Base-by-base conservation (phyloP, 2,329 filamentous ascomycete species). In the Colletotrichum karsti region DNA sequence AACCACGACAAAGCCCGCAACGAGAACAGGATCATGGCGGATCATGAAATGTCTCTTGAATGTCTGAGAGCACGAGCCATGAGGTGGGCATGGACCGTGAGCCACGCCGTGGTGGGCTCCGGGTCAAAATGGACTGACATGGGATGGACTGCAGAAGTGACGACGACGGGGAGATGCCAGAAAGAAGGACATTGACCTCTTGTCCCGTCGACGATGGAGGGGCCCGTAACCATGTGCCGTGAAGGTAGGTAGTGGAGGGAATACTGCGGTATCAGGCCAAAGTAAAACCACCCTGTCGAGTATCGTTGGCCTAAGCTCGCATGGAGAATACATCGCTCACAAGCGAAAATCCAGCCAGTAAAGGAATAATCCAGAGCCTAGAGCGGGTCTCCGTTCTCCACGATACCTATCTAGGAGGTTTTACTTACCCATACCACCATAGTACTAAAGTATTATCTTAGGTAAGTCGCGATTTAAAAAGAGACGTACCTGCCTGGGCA, bases 401-500 rank as follows among this genome's bases (percentile, higher is more conserved):
- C 39, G 39, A 1, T 41, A 41, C 39, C 2, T 5, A 15, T 2
- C 39, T 3, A 5, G 39, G 39, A n/a, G 39, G 2, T 41, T 18
- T 41, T 41, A 41, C 39, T 41, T 41, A 41, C 39, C 39, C 12
- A 18, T 41, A n/a, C 4, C 7, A 41, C 39, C 15, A 41, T 41
- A 41, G 20, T 28, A 48, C 33, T 8, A 13, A 22, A n/a, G n/a
- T n/a, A n/a, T n/a, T n/a, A n/a, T n/a, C n/a, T n/a, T n/a, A n/a
- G n/a, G n/a, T n/a, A n/a, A n/a, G n/a, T n/a, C n/a, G n/a, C n/a
- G n/a, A n/a, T n/a, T n/a, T n/a, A n/a, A n/a, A n/a, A n/a, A n/a
- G n/a, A n/a, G 57, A 67, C 59, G 59, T 67, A 51, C 44, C 26
- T 12, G 33, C 5, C 58, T 58, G 64, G 64, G 44, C 60, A 67